Percentiles rank a stretch among this genome's conserved stretches.
Conservation (phyloP, 306 rosid species). For the Vigna nakashimae region DNA sequence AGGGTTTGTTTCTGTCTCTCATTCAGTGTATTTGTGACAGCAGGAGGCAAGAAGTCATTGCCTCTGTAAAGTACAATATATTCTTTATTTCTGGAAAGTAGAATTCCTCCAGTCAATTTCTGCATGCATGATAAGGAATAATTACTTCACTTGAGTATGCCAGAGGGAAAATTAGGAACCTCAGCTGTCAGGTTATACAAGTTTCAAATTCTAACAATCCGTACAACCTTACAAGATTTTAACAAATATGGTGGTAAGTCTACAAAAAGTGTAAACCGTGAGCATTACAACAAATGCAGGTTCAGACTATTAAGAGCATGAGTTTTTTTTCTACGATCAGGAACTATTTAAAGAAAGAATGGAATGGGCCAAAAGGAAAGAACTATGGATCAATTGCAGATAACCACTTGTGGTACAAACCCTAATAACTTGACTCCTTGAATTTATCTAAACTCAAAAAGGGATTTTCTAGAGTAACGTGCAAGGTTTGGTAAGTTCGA, state of each 20-base stretch:
- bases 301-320: neutral
- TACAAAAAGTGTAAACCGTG: conserved; percentile 22
- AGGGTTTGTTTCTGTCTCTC: conserved; percentile 71
- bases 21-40: conserved; percentile 60
- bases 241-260: conserved; percentile 15
- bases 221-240: conserved; percentile 29
- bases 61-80: conserved; percentile 87
- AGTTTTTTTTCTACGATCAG: neutral
- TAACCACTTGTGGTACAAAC: neutral
- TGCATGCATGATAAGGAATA: conserved; percentile 53
- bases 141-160: conserved; percentile 34
- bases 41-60: conserved; percentile 87
- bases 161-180: conserved; percentile 12
- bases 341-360: neutral
- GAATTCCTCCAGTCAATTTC: conserved; percentile 89
- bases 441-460: neutral
- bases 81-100: conserved; percentile 95
- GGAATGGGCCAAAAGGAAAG: neutral
- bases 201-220: conserved; percentile 10
- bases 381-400: neutral
- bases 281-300: conserved; percentile 3
- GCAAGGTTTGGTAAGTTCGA: conserved; percentile 6
- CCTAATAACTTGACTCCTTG: neutral
- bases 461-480: neutral
- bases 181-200: conserved; percentile 16